These are phyloP conservation scores for Fusarium drepaniforme DNA, from an alignment of 2,329 filamentous ascomycete genomes.

Conservation along the genomic window DNA sequence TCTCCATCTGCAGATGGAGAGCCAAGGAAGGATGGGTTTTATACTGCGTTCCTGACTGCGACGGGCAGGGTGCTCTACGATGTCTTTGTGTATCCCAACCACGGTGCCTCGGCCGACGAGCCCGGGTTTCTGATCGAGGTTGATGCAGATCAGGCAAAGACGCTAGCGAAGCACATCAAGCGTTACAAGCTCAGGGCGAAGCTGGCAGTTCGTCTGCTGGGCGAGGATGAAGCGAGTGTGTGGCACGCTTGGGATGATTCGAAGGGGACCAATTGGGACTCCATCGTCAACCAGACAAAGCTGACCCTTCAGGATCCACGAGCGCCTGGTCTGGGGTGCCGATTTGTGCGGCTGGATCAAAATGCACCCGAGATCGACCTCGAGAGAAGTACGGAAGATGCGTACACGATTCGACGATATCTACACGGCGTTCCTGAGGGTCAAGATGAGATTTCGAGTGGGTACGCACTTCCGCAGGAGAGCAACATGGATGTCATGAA, in stretches of 20 bases:
- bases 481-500: conserved; percentile 88
- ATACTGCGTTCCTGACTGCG: conserved; percentile 88
- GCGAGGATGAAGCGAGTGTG: conserved; percentile 73
- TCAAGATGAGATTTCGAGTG: conserved; percentile 79
- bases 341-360: conserved; percentile 54
- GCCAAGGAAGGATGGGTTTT: conserved; percentile 68
- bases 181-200: conserved; percentile 89
- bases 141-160: conserved; percentile 74
- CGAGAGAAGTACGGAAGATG: conserved; percentile 62
- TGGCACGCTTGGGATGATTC: conserved; percentile 81
- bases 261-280: conserved; percentile 33
- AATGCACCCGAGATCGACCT: conserved; percentile 55
- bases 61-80: conserved; percentile 88
- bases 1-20: conserved; percentile 51
- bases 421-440: conserved; percentile 88
- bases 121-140: conserved; percentile 80
- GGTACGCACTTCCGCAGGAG: conserved; percentile 85
- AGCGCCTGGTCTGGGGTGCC: conserved; percentile 67
- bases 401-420: conserved; percentile 83
- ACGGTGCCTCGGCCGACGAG: conserved; percentile 44
- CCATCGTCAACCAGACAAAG: conserved; percentile 31
- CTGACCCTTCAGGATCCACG: conserved; percentile 64
- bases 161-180: conserved; percentile 78
- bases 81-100: conserved; percentile 85
- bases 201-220: conserved; percentile 75